Conservation (phyloP, 2,329 filamentous ascomycete genomes). For the Alternaria sp. region DNA sequence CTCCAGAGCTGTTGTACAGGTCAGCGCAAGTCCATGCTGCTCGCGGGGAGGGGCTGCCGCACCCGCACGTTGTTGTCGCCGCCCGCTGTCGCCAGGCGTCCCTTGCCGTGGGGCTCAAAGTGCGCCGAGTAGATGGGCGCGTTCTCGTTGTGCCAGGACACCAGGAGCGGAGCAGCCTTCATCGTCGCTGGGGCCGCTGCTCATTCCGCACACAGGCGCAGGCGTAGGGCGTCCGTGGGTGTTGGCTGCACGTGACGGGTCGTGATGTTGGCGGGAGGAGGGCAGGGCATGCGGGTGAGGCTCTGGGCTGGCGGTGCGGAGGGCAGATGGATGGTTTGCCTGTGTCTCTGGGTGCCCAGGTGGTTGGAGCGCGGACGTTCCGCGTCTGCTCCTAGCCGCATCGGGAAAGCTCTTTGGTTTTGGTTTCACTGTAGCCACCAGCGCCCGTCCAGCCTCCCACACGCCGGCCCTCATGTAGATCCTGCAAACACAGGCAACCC, state of each 20-base stretch:
- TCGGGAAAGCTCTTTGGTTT: constrained; percentile 20
- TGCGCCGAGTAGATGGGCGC: constrained; percentile 96
- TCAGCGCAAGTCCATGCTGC: constrained; percentile 40
- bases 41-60: constrained; percentile 47
- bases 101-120: constrained; percentile 91
- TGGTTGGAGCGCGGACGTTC: constrained; percentile 26
- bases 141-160: constrained; percentile 99
- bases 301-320: neutral
- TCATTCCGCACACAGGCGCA: constrained; percentile 11
- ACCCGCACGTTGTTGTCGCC: constrained; percentile 96
- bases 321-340: constrained; percentile 9
- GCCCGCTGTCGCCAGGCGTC: constrained; percentile 88
- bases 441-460: neutral
- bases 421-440: constrained; percentile 16
- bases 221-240: constrained; percentile 8
- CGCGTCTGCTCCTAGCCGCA: constrained; percentile 26
- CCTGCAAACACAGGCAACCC: neutral
- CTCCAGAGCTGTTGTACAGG: constrained; percentile 76
- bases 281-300: neutral
- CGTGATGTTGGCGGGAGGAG: constrained; percentile 1
- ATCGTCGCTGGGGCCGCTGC: constrained; percentile 58
- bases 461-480: neutral
- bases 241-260: constrained; percentile 16
- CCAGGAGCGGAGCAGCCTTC: constrained; percentile 95
- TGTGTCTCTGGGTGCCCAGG: constrained; percentile 25